phyloP scores from a whole-genome alignment of 805 yeast genomes.

The Wickerhamiella nectarea region DNA sequence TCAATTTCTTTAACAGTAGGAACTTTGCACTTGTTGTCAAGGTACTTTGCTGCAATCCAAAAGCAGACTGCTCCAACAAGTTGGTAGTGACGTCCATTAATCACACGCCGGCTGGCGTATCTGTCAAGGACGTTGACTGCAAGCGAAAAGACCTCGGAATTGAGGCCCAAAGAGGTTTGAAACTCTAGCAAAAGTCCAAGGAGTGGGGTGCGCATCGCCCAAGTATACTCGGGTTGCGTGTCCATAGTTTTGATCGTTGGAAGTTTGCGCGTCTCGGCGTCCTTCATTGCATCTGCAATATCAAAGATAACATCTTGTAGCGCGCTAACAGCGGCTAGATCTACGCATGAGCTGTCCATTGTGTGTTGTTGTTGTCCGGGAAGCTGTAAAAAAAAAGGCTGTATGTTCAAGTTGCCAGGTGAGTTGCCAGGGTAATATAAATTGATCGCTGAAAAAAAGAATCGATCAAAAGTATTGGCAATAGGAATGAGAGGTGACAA shows the following conservation, averaged over 20 bases:
- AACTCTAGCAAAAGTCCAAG: slow-evolving; percentile 67
- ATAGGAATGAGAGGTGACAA: neutral
- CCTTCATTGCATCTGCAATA: slow-evolving; percentile 11
- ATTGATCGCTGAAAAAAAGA: neutral
- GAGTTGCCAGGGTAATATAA: neutral
- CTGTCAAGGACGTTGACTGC: slow-evolving; percentile 73
- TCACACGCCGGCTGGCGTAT: slow-evolving; percentile 77
- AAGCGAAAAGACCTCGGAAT: slow-evolving; percentile 52
- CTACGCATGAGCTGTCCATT: slow-evolving; percentile 2
- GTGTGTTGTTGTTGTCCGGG: neutral
- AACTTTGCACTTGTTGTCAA: slow-evolving; percentile 58
- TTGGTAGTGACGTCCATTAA: slow-evolving; percentile 74
- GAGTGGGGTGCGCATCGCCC: slow-evolving; percentile 57
- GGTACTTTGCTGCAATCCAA: slow-evolving; percentile 84
- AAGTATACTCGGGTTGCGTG: slow-evolving; percentile 77
- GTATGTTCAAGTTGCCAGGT: neutral
- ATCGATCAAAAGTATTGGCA: neutral
- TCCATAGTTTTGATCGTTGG: slow-evolving; percentile 55
- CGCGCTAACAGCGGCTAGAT: slow-evolving; percentile 17
- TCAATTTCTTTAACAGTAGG: slow-evolving; percentile 64
- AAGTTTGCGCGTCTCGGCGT: slow-evolving; percentile 15
- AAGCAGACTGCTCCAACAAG: slow-evolving; percentile 81
- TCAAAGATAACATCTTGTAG: slow-evolving; percentile 18
- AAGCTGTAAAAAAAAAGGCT: neutral
- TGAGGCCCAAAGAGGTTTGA: slow-evolving; percentile 46